phyloP scores from a whole-genome alignment of 768 basidiomycete genomes.

The Trametes punicea region DNA sequence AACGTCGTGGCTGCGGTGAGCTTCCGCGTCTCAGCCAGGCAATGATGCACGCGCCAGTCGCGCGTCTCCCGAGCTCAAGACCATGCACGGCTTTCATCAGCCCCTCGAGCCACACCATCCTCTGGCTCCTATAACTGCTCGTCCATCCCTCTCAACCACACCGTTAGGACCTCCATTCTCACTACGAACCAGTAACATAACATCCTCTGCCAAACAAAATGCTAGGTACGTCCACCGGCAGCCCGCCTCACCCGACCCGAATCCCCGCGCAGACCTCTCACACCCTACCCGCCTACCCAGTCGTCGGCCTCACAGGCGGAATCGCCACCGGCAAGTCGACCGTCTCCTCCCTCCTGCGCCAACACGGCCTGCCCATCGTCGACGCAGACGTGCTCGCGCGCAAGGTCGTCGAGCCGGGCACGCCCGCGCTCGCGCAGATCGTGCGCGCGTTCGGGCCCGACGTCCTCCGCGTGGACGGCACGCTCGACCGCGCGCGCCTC shows the following conservation, averaged over 20 bases:
- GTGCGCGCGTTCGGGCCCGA: slow-evolving; percentile 65
- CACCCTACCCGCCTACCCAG: slow-evolving; percentile 36
- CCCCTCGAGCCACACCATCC: neutral
- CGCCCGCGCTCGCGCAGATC: slow-evolving; percentile 66
- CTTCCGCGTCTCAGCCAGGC: neutral
- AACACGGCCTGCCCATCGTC: slow-evolving; percentile 73
- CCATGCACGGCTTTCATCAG: no score
- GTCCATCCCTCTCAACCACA: no score
- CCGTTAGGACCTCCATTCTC: neutral
- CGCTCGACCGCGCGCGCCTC: slow-evolving; percentile 78
- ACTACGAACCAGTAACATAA: neutral
- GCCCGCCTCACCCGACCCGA: neutral
- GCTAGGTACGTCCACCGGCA: slow-evolving; percentile 7
- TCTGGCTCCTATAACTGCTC: no score
- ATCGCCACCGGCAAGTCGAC: slow-evolving; percentile 97
- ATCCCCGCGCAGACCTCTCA: neutral
- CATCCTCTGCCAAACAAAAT: neutral
- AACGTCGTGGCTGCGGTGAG: neutral
- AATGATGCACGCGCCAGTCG: slow-evolving; percentile 12
- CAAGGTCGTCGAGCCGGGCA: slow-evolving; percentile 80
- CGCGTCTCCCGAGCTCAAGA: slow-evolving; percentile 2
- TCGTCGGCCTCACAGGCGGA: slow-evolving; percentile 93
- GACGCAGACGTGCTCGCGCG: slow-evolving; percentile 93
- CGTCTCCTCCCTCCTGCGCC: slow-evolving; percentile 70
- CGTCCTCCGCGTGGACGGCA: slow-evolving; percentile 64